These are phyloP conservation scores for Gardenia jasminoides DNA, from an alignment of 257 asterid species.

Conservation along the genomic window DNA sequence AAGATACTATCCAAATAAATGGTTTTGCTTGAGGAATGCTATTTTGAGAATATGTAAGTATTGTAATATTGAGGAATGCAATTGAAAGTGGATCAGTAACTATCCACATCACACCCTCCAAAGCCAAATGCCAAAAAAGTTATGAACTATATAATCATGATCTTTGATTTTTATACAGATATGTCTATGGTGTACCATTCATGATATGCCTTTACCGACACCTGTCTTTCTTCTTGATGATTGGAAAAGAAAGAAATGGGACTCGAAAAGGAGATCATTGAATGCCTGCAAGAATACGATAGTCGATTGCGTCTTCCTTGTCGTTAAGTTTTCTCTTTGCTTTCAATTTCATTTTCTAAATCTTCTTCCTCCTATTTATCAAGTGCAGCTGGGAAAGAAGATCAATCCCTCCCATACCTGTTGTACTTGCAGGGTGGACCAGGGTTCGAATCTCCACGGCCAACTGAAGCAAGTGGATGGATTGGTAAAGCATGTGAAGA, in stretches of 20 bases:
- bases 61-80: too few species aligned
- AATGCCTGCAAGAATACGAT: background rate
- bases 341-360: slow-evolving; percentile 3
- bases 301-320: background rate
- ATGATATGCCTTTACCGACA: background rate
- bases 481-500: slow-evolving; percentile 89
- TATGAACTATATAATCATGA: background rate
- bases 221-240: background rate
- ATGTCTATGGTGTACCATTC: background rate
- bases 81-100: background rate
- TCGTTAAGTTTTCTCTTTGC: background rate
- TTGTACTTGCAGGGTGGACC: slow-evolving; percentile 96
- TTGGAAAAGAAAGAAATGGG: background rate
- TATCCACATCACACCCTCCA: background rate
- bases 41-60: too few species aligned
- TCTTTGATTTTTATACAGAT: background rate
- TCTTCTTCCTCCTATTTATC: slow-evolving; percentile 5
- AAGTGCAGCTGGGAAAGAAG: slow-evolving; percentile 92
- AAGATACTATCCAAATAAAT: too few species aligned
- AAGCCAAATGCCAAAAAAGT: background rate
- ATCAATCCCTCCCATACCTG: slow-evolving; percentile 64
- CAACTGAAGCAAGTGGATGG: slow-evolving; percentile 94
- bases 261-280: background rate
- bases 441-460: slow-evolving; percentile 82
- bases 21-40: too few species aligned